These are phyloP conservation scores for Syzygium aromaticum DNA, from an alignment of 345 rosid genomes.

Conservation along the genomic window DNA sequence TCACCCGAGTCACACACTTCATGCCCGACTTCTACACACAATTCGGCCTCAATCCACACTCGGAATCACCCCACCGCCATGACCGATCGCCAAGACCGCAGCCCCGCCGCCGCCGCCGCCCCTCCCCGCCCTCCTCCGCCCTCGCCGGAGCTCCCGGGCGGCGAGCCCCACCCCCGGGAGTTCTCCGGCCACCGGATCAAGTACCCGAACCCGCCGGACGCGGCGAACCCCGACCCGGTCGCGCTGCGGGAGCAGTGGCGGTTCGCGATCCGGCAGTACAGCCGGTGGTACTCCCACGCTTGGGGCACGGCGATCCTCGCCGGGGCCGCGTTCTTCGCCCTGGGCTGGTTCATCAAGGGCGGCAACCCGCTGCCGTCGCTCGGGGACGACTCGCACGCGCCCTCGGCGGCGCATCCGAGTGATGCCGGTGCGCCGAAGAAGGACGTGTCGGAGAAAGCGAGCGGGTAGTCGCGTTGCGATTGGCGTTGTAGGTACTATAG, in stretches of 20 bases:
- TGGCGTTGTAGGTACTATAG: background rate
- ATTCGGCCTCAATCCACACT: background rate
- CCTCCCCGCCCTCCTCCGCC: background rate
- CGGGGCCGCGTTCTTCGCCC: slow-evolving; percentile 69
- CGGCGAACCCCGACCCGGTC: slow-evolving; percentile 57
- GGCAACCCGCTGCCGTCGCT: slow-evolving; percentile 77
- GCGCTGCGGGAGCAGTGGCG: slow-evolving; percentile 85
- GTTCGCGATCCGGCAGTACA: slow-evolving; percentile 66
- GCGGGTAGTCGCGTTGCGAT: background rate
- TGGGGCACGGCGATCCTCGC: slow-evolving; percentile 94
- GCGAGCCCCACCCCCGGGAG: background rate
- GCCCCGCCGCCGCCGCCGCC: background rate
- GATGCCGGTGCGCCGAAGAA: background rate
- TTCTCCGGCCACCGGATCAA: slow-evolving; percentile 31
- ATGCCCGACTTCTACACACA: background rate
- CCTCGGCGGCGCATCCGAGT: background rate
- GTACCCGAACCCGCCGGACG: slow-evolving; percentile 58
- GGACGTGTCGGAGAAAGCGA: background rate
- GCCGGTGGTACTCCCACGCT: slow-evolving; percentile 76
- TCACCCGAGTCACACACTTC: background rate
- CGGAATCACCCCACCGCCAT: background rate
- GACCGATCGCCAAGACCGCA: background rate
- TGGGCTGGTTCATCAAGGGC: slow-evolving; percentile 86
- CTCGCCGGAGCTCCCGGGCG: background rate
- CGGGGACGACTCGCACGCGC: slow-evolving; percentile 10